Evolutionary conservation across 2,329 filamentous ascomycete genomes (phyloP).

Genomic region (Colletotrichum destructivum): DNA sequence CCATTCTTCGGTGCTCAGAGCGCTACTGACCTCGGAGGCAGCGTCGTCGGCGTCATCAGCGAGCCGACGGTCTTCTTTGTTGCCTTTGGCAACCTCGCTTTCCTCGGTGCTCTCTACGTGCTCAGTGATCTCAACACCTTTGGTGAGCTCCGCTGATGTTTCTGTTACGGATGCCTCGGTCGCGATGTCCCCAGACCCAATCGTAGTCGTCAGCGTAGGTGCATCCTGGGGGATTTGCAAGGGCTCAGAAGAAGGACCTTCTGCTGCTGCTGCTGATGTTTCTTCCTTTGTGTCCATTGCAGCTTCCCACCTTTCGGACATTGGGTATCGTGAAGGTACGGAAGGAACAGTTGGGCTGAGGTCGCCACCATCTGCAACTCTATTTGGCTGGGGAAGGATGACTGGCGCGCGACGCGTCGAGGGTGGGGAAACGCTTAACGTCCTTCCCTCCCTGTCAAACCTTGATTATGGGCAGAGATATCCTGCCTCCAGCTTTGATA

Average conservation of each 20-base stretch:
- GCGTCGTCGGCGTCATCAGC: neutral
- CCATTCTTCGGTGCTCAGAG: slow-evolving; percentile 8
- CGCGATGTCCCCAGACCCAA: neutral
- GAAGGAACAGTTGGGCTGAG: neutral
- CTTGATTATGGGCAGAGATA: neutral
- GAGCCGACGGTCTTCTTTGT: neutral
- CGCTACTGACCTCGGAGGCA: neutral
- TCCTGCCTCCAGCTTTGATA: neutral
- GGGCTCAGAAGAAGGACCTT: neutral
- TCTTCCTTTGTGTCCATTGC: neutral
- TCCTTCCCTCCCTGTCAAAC: neutral
- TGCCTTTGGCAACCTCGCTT: neutral
- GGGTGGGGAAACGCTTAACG: neutral
- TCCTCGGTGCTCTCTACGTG: neutral
- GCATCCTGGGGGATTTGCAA: neutral
- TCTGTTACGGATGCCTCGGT: neutral
- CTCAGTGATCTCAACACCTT: neutral
- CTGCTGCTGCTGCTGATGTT: neutral
- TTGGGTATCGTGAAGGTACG: neutral
- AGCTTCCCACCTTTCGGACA: neutral
- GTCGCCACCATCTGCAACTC: neutral
- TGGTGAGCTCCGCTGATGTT: neutral
- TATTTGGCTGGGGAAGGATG: neutral
- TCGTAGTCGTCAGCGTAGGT: neutral
- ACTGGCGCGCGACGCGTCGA: slow-evolving; percentile 7